Evolutionary conservation across 177 flowering plant species (phyloP).

Genomic region (Vitis hybrid): DNA sequence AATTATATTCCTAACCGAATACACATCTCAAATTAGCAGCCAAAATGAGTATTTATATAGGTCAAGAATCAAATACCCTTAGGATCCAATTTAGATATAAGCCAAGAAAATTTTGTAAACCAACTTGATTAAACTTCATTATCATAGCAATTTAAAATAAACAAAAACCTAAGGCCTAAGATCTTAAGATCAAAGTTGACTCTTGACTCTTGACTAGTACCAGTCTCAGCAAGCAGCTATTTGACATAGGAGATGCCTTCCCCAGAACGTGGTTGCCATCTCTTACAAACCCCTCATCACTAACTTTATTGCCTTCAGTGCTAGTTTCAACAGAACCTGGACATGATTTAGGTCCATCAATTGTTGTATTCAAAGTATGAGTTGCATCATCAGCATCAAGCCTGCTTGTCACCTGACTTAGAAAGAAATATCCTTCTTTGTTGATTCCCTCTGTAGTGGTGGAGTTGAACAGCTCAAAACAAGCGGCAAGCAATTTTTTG

Average conservation of each 20-base stretch:
- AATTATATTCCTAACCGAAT: not conserved
- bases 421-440: conserved; percentile 58
- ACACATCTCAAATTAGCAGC: not conserved
- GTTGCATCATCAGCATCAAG: conserved; percentile 32
- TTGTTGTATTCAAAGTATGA: conserved; percentile 18
- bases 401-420: conserved; percentile 56
- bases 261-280: conserved; percentile 23
- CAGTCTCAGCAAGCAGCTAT: conserved; percentile 72
- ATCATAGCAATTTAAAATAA: not conserved
- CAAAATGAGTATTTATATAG: not conserved
- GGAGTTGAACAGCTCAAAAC: conserved; percentile 67
- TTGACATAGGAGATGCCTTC: conserved; percentile 19
- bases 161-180: not conserved
- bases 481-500: conserved; percentile 64
- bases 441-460: conserved; percentile 40
- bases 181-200: not conserved
- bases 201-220: conserved; percentile 36
- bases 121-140: not conserved
- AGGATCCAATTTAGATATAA: not conserved
- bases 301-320: conserved; percentile 18
- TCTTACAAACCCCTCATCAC: conserved; percentile 20
- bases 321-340: conserved; percentile 22
- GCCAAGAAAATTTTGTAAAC: not conserved
- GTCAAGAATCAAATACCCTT: not conserved
- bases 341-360: conserved; percentile 26